Base-by-base conservation (phyloP, 2,329 filamentous ascomycete species). In the Penicillium sp. region DNA sequence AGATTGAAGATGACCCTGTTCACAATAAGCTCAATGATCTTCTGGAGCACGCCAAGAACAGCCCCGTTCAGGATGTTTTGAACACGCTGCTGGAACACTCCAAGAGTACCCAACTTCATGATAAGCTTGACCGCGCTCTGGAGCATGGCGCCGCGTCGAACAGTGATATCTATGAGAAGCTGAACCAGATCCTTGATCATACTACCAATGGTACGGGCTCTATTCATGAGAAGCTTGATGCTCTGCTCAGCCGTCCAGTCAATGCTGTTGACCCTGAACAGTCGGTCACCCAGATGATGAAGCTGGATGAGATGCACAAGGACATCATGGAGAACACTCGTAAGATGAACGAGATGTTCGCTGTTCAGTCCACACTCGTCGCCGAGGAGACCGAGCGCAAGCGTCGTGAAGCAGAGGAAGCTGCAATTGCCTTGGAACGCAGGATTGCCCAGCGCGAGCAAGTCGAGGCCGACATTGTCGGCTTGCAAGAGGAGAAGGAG, bases 261-360 rank as follows among this genome's bases (percentile, higher is more conserved):
- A 56, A 66, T 51, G 67, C 74, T 3, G 81, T 86, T 26, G 82
- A 84, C 21, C 84, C 90, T 0, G 84, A 84, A 51, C 87, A 91
- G 68, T 86, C 90, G 1, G 84, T 91, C 35, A 81, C 83, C 5
- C 90, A 93, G 64, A 84, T 97, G 46, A 88, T 90, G 60, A 90
- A 90, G 24, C 83, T 99, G 5, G 91, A 97, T 64, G 85, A 92
- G 72, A 95, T 98, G 50, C 91, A 97, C 68, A 84, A 90, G 62
- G 90, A 96, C 64, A 91, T 99, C 55, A 86, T 91, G 71, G 83
- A 87, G 57, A 96, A 91, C 1, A 92, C 93, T 1, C 85, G 87
- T 21, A 91, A 96, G 69, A 88, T 99, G 53, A 89, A 89, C 2
- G 85, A 88, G 43, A 96, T 97, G 69, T 70, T 73, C 51, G 65